A percentile compares a stretch with the other conserved stretches of the same genome.
phyloP scores from a whole-genome alignment of 176 grass and related monocot species.

The Zoysia japonica region DNA sequence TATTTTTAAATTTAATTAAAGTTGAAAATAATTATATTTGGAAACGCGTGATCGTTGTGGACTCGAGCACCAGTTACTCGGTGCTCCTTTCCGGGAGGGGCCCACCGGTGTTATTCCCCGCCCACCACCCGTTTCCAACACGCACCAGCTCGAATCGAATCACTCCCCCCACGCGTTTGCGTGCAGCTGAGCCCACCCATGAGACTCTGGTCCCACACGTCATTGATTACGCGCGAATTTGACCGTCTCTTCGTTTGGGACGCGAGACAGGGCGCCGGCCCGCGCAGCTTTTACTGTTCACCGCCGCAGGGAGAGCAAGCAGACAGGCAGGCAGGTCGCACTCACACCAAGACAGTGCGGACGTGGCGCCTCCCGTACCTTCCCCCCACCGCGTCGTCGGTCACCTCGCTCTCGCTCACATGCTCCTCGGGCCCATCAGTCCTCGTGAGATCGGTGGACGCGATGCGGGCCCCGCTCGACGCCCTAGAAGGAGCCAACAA shows the following conservation, averaged over 20 bases:
- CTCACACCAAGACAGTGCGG: neutral
- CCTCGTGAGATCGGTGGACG: neutral
- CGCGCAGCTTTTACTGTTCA: conserved; percentile 13
- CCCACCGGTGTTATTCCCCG: conserved; percentile 3
- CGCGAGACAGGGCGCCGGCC: neutral
- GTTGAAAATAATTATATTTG: no score
- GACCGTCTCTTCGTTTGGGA: neutral
- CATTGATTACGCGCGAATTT: neutral
- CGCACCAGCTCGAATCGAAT: conserved; percentile 2
- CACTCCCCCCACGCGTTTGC: neutral
- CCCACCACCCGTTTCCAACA: conserved; percentile 1
- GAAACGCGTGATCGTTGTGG: no score
- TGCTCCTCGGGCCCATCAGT: neutral
- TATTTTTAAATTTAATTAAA: no score
- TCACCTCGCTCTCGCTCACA: neutral
- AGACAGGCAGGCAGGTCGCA: conserved; percentile 20
- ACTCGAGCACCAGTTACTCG: neutral
- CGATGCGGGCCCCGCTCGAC: neutral
- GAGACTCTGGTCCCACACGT: neutral
- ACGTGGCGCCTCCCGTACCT: neutral
- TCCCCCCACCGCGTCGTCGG: conserved; percentile 6
- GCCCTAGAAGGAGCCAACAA: neutral
- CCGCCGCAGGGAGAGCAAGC: neutral
- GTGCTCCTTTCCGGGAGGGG: neutral
- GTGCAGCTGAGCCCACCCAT: neutral